phyloP scores from a whole-genome alignment of 2,329 filamentous ascomycete genomes.

The Cercospora zeina region DNA sequence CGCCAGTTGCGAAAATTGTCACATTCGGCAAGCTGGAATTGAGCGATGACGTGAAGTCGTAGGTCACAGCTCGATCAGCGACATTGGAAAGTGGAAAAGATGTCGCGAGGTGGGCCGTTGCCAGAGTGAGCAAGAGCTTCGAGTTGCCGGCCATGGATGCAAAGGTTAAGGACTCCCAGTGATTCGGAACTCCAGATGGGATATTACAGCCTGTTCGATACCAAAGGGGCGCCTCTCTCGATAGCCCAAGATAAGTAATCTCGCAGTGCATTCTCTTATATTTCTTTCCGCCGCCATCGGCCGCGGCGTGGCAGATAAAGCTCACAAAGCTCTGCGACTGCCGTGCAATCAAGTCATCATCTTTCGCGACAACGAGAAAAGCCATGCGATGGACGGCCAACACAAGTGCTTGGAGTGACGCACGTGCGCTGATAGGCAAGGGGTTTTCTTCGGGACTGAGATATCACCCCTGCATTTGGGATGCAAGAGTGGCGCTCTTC shows the following conservation, averaged over 20 bases:
- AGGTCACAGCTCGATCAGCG: conserved; percentile 1
- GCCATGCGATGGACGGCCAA: background rate
- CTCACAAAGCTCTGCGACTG: background rate
- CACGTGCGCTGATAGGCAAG: background rate
- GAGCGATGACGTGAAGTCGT: conserved; percentile 31
- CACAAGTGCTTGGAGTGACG: background rate
- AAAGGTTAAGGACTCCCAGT: background rate
- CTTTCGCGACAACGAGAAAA: background rate
- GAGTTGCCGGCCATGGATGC: conserved; percentile 1
- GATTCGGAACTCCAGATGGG: background rate
- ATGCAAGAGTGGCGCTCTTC: background rate
- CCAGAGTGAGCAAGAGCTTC: background rate
- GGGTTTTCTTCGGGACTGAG: background rate
- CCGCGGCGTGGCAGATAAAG: background rate
- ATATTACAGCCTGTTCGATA: background rate
- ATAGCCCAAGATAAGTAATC: background rate
- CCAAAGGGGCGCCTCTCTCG: background rate
- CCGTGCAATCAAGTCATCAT: background rate
- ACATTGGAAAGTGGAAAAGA: background rate
- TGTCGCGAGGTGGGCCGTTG: conserved; percentile 1
- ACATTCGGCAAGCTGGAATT: conserved; percentile 56
- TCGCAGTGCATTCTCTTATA: background rate
- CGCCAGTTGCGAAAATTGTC: conserved; percentile 59
- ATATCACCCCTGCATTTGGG: background rate
- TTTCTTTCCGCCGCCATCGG: background rate